Base-by-base conservation (phyloP, 2,329 filamentous ascomycete species). In the Stagonosporopsis vannaccii region DNA sequence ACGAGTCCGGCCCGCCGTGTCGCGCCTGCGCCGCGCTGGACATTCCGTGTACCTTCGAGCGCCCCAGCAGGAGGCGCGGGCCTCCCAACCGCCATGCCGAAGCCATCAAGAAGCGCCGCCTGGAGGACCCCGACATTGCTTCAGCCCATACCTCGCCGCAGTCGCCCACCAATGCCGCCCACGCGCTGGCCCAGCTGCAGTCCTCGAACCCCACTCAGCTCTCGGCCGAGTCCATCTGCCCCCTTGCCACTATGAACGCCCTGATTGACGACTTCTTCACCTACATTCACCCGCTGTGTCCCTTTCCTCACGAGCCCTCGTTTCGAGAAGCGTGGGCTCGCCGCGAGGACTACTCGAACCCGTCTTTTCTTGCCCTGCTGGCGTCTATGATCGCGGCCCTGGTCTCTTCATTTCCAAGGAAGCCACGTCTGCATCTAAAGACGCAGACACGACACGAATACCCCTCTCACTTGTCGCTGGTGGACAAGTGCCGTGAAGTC, bases 201-300 rank as follows among this genome's bases (percentile, higher is more conserved):
- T 77, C 78, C 15, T 77, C 78, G 57, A 75, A 78, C 5, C 76
- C 81, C 17, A 68, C 69, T 19, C 75, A 78, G 37, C 73, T 84
- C 9, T 85, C 84, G 3, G 82, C 87, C 43, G 90, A 93, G 69
- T 80, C 84, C 2, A 92, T 93, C 59, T 90, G 88, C 36, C 87
- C 90, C 0, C 81, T 88, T 73, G 83, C 85, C 7, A 85, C 88
- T 11, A 78, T 93, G 48, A 83, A 89, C 66, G 81, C 88, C 2
- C 80, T 92, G 15, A 84, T 93, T 54, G 88, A 92, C 72, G 90
- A 93, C 77, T 93, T 91, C 81, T 93, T 92, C 76, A 91, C 88
- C 17, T 92, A 92, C 71, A 88, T 92, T 49, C 89, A 92, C 65
- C 90, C 90, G 1, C 81, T 93, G 8, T 85, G 85, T 55, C 90